Base-by-base conservation (phyloP, 108 stramenopile genomes). In the Fragilaria crotonensis region DNA sequence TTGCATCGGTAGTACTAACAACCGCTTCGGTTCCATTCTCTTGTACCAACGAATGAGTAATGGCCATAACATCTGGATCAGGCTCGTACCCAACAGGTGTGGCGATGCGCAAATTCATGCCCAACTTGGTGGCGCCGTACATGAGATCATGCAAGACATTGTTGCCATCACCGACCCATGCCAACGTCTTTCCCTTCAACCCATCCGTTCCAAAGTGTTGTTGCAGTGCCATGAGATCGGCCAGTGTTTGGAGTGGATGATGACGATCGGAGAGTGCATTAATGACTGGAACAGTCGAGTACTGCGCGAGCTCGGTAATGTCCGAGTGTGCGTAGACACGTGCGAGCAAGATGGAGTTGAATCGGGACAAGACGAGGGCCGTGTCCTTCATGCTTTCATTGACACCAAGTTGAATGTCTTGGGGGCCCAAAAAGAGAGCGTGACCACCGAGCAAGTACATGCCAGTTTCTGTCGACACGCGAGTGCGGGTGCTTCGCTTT, bases 91-190 rank as follows among this genome's bases (percentile, higher is more conserved):
- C 95, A 14, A 44, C 62, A 2, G 97, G 97, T 19, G 89, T 93
- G 26, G 96, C 96, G 73, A 98, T 82, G 45, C 90, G 74, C 25
- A 98, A 83, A 70, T 95, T 84, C 86, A 96, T 94, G 20, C 96
- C 97, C 45, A 97, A 64, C 66, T 84, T 90, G 46, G 89, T 83
- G 2, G 76, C 73, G 52, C 94, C 95, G 17, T 94, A 73, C 93
- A 96, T 94, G 45, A 98, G 77, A 62, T 96, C 96, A 66, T 98
- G 95, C 29, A 96, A 71, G 21, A 98, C 96, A 63, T 98, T 98
- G 81, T 97, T 98, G 26, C 96, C 96, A 68, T 98, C 97, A 48
- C 97, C 97, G 44, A 97, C 96, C 96, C 96, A 97, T 25, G 95
- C 87, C 57, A 98, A 66, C n/a, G 90, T 95, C 63, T 89, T 89